Base-by-base conservation (phyloP, 441 rosid species). In the Erodium moschatum region DNA sequence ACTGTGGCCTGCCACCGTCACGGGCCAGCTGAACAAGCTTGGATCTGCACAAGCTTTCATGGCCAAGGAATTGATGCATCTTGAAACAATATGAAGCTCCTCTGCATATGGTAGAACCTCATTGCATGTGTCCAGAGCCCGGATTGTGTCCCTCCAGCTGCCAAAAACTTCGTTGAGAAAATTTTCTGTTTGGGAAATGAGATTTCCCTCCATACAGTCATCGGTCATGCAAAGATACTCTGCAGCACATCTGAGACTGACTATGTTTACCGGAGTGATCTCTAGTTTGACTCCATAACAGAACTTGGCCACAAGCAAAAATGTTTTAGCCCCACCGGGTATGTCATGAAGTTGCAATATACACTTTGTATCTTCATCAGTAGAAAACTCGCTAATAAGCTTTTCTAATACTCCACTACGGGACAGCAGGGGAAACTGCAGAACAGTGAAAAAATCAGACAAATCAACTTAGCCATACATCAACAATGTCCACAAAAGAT, bases 391-490 rank as follows among this genome's bases (percentile, higher is more conserved):
- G 54, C 81, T 85, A 2, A 87, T 84, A 16, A 81, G 82, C 65
- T 78, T 73, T 77, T 81, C 89, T 7, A 93, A 79, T 21, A 83
- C 74, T 69, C 82, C 80, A 78, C 98, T 93, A 81, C 91, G 84
- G 16, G 96, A 91, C 64, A 93, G 82, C 87, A 93, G 72, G 0
- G 98, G 98, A 76, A 93, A 91, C 98, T 90, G 77, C 13, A 42
- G 20, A 70, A 35, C 40, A 35, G 40, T 35, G 9, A 35, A 35
- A 35, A 35, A 35, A 1, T 3, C 40, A 35, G 40, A 35, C 40
- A 6, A 35, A 35, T 35, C 40, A 35, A 7, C 40, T 35, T 35
- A 35, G 40, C 6, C 40, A 35, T 35, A 35, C 40, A 35, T 5
- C 8, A 35, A 35, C 40, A 35, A 35, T 5, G 33, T 21, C 7